Percentiles rank a stretch among this genome's conserved stretches.
These are phyloP conservation scores for Beverwykella pulmonaria DNA, from an alignment of 495 filamentous ascomycete genomes.

Conservation along the genomic window DNA sequence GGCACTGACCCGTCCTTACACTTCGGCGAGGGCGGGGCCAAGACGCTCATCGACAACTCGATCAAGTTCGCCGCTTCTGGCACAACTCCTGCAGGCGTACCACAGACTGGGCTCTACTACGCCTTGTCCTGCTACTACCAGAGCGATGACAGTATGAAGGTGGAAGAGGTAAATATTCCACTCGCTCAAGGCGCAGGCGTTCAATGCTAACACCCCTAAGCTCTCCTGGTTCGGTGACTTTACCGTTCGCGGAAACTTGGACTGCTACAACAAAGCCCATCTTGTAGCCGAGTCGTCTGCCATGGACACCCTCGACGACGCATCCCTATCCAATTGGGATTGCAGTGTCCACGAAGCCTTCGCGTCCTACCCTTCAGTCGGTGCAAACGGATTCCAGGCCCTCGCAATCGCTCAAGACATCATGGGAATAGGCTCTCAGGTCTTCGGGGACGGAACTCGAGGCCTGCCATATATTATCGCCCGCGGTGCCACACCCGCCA, in stretches of 20 bases:
- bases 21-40: conserved; percentile 35
- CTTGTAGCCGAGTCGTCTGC: conserved; percentile 50
- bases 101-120: conserved; percentile 49
- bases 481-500: conserved; percentile 52
- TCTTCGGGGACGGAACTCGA: conserved; percentile 48
- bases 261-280: conserved; percentile 50
- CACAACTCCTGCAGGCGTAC: conserved; percentile 19
- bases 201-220: background rate
- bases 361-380: conserved; percentile 49
- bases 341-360: conserved; percentile 56
- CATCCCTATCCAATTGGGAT: conserved; percentile 51
- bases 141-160: conserved; percentile 40
- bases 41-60: conserved; percentile 48
- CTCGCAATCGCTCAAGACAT: conserved; percentile 53
- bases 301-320: conserved; percentile 49
- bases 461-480: conserved; percentile 57
- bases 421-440: conserved; percentile 45
- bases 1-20: conserved; percentile 48
- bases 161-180: conserved; percentile 38
- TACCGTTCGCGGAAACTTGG: conserved; percentile 36
- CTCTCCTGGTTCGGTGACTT: conserved; percentile 51
- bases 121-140: conserved; percentile 46
- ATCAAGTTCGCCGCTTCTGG: conserved; percentile 47
- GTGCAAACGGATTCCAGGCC: conserved; percentile 49
- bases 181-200: background rate